Evolutionary conservation across 2,329 filamentous ascomycete genomes (phyloP).

Genomic region (Diaporthe vexans): DNA sequence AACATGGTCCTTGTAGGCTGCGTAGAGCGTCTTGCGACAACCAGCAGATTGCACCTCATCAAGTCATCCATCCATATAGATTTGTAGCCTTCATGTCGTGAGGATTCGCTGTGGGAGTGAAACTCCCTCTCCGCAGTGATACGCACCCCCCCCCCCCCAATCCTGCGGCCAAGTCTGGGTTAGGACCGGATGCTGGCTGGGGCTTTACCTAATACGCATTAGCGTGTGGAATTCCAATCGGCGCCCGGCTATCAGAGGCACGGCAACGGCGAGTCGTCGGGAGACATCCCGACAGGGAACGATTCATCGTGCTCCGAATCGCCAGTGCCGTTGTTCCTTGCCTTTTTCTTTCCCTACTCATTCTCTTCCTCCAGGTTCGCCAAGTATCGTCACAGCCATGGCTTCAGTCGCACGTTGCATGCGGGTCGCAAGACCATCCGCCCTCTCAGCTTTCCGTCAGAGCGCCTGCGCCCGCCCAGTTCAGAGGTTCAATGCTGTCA

Average conservation of each 20-base stretch:
- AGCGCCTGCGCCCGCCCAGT: slow-evolving; percentile 50
- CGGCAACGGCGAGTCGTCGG: slow-evolving; percentile 33
- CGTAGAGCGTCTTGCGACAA: neutral
- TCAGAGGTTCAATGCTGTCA: slow-evolving; percentile 55
- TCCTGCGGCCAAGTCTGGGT: slow-evolving; percentile 17
- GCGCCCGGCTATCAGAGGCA: slow-evolving; percentile 28
- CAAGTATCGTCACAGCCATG: slow-evolving; percentile 57
- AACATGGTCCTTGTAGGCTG: neutral
- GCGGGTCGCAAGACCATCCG: slow-evolving; percentile 63
- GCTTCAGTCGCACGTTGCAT: slow-evolving; percentile 73
- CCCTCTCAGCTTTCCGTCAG: slow-evolving; percentile 54
- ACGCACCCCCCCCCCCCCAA: neutral
- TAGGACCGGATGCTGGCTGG: slow-evolving; percentile 8
- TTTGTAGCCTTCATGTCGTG: neutral
- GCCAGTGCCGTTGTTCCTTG: neutral
- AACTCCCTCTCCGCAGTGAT: neutral
- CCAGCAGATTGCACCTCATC: neutral
- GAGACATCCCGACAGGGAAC: slow-evolving; percentile 3
- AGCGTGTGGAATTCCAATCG: slow-evolving; percentile 21
- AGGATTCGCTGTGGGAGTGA: neutral
- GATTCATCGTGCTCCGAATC: slow-evolving; percentile 35
- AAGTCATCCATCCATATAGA: too few relatives aligned
- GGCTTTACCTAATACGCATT: slow-evolving; percentile 40
- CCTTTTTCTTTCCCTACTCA: neutral
- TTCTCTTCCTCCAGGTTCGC: slow-evolving; percentile 12